Evolutionary conservation across 176 grass and related monocot species (phyloP).

Genomic region (Poa pratensis): DNA sequence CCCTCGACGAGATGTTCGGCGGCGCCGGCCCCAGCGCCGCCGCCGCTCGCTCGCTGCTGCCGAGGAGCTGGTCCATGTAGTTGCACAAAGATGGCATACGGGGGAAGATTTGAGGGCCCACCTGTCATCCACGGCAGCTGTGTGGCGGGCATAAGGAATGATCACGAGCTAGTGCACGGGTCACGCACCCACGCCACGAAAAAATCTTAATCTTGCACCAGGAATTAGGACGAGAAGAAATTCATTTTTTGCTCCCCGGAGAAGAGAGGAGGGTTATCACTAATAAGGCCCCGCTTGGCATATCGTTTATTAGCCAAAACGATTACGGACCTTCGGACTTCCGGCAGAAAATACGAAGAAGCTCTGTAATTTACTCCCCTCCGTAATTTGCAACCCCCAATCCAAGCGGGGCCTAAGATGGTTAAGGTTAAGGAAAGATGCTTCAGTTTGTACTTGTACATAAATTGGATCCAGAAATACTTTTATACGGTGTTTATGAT

Average conservation of each 20-base stretch:
- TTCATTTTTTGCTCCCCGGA: not conserved
- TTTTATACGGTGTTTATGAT: not conserved
- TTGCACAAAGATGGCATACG: not conserved
- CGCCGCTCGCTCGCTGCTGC: constrained; percentile 35
- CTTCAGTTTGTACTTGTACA: constrained; percentile 2
- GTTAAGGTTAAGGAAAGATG: not conserved
- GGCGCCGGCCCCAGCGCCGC: not conserved
- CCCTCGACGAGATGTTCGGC: constrained; percentile 80
- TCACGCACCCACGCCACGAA: not conserved
- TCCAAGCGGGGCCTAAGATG: not conserved
- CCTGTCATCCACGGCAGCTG: not conserved
- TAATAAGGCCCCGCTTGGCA: no score
- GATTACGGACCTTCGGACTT: no score
- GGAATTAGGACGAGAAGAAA: not conserved
- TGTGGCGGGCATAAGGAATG: not conserved
- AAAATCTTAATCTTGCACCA: not conserved
- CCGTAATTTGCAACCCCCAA: no score
- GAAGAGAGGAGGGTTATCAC: not conserved
- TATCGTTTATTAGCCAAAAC: no score
- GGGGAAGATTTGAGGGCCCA: not conserved
- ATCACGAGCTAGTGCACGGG: not conserved
- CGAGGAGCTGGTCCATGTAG: constrained; percentile 53
- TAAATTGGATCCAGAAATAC: not conserved
- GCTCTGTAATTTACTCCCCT: no score
- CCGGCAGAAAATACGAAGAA: no score